Base-by-base conservation (phyloP, 345 rosid species). In the Hibiscus trionum region DNA sequence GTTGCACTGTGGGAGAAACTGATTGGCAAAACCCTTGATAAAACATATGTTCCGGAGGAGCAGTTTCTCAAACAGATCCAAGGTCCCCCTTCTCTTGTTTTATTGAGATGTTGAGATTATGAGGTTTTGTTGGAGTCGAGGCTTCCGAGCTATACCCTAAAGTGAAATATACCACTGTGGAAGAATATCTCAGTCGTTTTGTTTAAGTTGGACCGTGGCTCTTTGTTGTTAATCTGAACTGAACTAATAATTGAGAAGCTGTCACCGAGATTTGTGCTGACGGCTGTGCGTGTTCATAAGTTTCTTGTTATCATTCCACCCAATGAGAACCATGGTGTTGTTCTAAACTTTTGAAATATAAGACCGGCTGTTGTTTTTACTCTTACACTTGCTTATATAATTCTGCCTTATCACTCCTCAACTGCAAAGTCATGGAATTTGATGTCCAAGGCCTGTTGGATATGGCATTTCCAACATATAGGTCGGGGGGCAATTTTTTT, bases 111-210 rank as follows among this genome's bases (percentile, higher is more conserved):
- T 27, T 59, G 10, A 1, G 7, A 52, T 47, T 52, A 52, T 52
- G 6, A 4, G 9, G n/a, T 52, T 52, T n/a, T 52, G 57, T 15
- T 52, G 96, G 93, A 11, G 74, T 80, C 10, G 98, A 93, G 78
- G 96, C 98, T 49, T 87, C 94, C 31, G 83, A 86, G 86, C 88
- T 93, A 39, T 90, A 86, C 79, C 96, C 93, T n/a, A 89, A 93
- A 65, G 87, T 92, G 70, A 84, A 88, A 44, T 87, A 88, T 81
- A 84, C 91, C 9, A 88, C 81, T 1, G 84, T 87, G 61, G 95
- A 90, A 4, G 95, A 93, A 39, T 83, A 72, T 73, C 97, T 93
- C 4, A 74, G 72, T 44, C 75, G 64, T 16, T 88, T 90, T 17
- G 88, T 62, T 63, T 93, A 78, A 83, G 66, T 4, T 37, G 52